These are phyloP conservation scores for Pestalotiopsis sp. DNA, from an alignment of 2,329 filamentous ascomycete genomes.

Conservation along the genomic window DNA sequence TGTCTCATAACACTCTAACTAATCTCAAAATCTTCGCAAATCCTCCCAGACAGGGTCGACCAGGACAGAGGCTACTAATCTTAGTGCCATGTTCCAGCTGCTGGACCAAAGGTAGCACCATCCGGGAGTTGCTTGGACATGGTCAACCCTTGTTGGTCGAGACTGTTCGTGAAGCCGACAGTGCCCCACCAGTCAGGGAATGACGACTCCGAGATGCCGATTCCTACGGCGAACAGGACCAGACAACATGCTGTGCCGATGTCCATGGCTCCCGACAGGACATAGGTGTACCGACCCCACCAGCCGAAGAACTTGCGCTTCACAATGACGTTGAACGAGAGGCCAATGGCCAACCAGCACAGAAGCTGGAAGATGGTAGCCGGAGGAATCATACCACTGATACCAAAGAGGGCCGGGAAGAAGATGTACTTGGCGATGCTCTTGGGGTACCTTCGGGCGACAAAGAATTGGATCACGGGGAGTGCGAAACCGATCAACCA, in stretches of 20 bases:
- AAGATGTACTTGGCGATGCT: slow-evolving; percentile 48
- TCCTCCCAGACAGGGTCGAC: too few species aligned
- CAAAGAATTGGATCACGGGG: slow-evolving; percentile 48
- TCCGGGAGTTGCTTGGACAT: neutral
- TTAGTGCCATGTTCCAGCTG: neutral
- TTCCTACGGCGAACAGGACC: slow-evolving; percentile 2
- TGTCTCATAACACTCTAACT: too few species aligned
- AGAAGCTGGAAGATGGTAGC: slow-evolving; percentile 43
- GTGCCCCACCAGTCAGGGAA: slow-evolving; percentile 9
- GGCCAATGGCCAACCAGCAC: slow-evolving; percentile 38
- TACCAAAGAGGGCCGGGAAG: slow-evolving; percentile 54
- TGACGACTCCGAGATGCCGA: slow-evolving; percentile 5
- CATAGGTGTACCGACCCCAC: slow-evolving; percentile 61
- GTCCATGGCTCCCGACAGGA: slow-evolving; percentile 58
- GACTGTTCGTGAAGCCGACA: neutral
- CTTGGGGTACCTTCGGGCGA: slow-evolving; percentile 48
- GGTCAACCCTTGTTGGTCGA: slow-evolving; percentile 1
- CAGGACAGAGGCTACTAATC: neutral
- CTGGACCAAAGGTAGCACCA: neutral
- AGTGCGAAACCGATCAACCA: slow-evolving; percentile 52
- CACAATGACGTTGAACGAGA: slow-evolving; percentile 55
- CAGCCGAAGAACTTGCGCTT: slow-evolving; percentile 51
- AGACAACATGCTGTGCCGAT: slow-evolving; percentile 36
- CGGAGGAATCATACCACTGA: slow-evolving; percentile 49
- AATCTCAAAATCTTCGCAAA: too few species aligned